These are phyloP conservation scores for Tulasnella sp. DNA, from an alignment of 768 basidiomycete genomes.

Conservation along the genomic window DNA sequence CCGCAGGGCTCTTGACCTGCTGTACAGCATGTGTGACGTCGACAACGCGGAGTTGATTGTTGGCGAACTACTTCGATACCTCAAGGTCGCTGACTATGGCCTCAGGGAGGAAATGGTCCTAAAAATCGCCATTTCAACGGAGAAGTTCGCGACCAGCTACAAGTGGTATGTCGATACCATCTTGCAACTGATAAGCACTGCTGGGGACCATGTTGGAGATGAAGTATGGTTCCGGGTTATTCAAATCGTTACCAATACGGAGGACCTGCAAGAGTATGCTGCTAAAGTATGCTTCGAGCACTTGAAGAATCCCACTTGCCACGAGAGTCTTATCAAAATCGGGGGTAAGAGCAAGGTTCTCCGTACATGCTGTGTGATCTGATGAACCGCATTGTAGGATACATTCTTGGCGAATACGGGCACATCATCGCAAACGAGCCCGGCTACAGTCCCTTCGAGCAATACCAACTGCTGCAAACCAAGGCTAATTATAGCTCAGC, in stretches of 20 bases:
- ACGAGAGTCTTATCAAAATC: slow-evolving; percentile 92
- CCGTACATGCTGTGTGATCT: not conserved
- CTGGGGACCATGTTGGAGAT: slow-evolving; percentile 97
- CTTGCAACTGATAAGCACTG: slow-evolving; percentile 86
- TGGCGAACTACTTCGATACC: slow-evolving; percentile 85
- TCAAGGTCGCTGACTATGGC: slow-evolving; percentile 93
- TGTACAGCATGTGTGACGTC: slow-evolving; percentile 99
- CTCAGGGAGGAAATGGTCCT: slow-evolving; percentile 97
- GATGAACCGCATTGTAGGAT: slow-evolving; percentile 39
- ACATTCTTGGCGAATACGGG: slow-evolving; percentile 96
- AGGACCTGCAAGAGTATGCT: slow-evolving; percentile 94
- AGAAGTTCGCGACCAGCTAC: slow-evolving; percentile 94
- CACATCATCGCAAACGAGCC: slow-evolving; percentile 93
- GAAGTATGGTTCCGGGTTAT: slow-evolving; percentile 99
- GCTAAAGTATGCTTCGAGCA: slow-evolving; percentile 87
- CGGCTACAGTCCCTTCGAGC: slow-evolving; percentile 88
- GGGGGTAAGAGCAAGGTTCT: slow-evolving; percentile 47
- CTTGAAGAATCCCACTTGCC: slow-evolving; percentile 70
- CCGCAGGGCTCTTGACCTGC: slow-evolving; percentile 81
- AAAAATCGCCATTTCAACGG: slow-evolving; percentile 97
- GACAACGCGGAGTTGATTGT: slow-evolving; percentile 95
- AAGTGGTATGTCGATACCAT: slow-evolving; percentile 99
- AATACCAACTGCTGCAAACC: slow-evolving; percentile 83
- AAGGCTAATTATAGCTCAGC: slow-evolving; percentile 94
- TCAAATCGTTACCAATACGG: slow-evolving; percentile 97